phyloP scores from a whole-genome alignment of 139 green algal species.

The Chlorella vulgaris region DNA sequence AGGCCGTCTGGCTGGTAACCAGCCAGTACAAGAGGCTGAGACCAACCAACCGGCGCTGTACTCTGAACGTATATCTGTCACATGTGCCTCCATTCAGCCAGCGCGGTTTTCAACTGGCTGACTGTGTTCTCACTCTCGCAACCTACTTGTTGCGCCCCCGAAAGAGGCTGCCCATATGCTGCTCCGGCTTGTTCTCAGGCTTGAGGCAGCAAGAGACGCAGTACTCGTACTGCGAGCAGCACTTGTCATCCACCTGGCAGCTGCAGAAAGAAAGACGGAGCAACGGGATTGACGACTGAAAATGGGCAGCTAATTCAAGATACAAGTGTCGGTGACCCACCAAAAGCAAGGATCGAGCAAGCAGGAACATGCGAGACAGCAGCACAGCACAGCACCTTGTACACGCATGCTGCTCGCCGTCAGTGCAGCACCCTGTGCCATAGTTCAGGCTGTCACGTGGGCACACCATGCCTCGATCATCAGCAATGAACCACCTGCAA shows the following conservation, averaged over 20 bases:
- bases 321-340: too few species aligned
- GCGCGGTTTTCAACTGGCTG: too few species aligned
- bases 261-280: conserved; percentile 45
- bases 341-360: too few species aligned
- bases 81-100: too few species aligned
- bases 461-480: conserved; percentile 72
- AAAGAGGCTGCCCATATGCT: conserved; percentile 30
- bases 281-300: too few species aligned
- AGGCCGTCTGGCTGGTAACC: too few species aligned
- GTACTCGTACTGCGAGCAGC: conserved; percentile 76
- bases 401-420: conserved; percentile 62
- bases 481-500: conserved; percentile 52
- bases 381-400: conserved; percentile 46
- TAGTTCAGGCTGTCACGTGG: conserved; percentile 47
- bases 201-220: conserved; percentile 86
- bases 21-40: too few species aligned
- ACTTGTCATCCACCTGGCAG: conserved; percentile 65
- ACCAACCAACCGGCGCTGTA: too few species aligned
- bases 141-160: conserved; percentile 40
- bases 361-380: too few species aligned
- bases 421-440: conserved; percentile 68
- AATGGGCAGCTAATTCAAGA: too few species aligned
- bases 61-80: too few species aligned
- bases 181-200: conserved; percentile 50
- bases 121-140: too few species aligned